Base-by-base conservation (phyloP, 352 stramenopile genomes). In the Pythium rhizo-oryzae region DNA sequence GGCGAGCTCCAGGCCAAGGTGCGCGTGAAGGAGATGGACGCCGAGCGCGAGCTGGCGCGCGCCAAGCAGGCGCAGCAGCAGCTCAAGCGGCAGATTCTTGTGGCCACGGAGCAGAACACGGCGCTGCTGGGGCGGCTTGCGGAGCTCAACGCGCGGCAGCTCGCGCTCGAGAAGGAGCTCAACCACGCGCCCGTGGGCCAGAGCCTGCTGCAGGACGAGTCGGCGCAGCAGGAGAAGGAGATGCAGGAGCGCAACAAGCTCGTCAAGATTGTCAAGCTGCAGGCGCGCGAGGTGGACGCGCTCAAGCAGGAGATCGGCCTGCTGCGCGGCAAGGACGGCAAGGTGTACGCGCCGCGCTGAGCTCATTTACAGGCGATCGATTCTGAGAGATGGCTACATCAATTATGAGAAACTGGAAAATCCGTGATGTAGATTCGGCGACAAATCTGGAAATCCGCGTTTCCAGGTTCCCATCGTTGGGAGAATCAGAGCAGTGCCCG, bases 301-400 rank as follows among this genome's bases (percentile, higher is more conserved):
- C 82, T 98, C 49, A 96, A 96, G 65, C 79, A 93, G 58, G 92
- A 98, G 73, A 93, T 97, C 28, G 80, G 81, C 4, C 80, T 97
- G 62, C 68, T 97, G 51, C 86, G 87, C 11, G 79, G 87, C 69
- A 96, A 96, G 56, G 85, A 91, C 69, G 87, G 85, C 62, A 92
- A 90, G 65, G 77, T 91, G 30, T 90, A 93, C 35, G 83, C 81
- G 1, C 76, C 83, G 23, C 66, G 74, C 3, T 87, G 64, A 66
- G 41, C 28, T 33, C 28, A 2, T 33, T 33, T 33, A 2, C 6
- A 33, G 2, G 28, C n/a, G 28, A 33, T 33, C 6, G 28, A 33
- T 33, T n/a, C n/a, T 33, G 44, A 54, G 33, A n/a, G 57, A 70
- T 71, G 65, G 56, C 35, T 71, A 62, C 65, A 71, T 52, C 24